These are phyloP conservation scores for Madurella mycetomatis DNA, from an alignment of 2,329 filamentous ascomycete species.

Conservation along the genomic window DNA sequence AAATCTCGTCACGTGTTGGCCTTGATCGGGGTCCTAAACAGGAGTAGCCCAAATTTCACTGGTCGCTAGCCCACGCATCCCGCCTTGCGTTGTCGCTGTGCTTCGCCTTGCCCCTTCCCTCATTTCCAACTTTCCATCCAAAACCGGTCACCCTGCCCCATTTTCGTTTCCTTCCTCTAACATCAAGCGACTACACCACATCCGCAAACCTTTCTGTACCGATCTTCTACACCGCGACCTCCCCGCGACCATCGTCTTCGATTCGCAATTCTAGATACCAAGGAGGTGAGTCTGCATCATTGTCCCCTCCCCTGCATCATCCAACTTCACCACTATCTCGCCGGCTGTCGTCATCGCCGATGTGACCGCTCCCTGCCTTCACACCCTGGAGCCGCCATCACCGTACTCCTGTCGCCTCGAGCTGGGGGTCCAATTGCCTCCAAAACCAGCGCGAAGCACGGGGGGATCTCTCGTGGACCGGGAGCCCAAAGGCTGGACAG, in stretches of 20 bases:
- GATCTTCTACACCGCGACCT: constrained; percentile 9
- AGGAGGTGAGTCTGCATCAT: constrained; percentile 20
- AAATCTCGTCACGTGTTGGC: constrained; percentile 18
- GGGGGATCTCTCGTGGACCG: constrained; percentile 5
- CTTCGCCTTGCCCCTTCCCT: constrained; percentile 29
- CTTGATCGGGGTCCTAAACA: constrained; percentile 17
- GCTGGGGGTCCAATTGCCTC: constrained; percentile 18
- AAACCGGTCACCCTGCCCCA: constrained; percentile 21
- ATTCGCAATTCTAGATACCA: constrained; percentile 6
- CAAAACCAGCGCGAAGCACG: constrained; percentile 5
- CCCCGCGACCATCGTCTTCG: constrained; percentile 3
- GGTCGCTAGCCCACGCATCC: constrained; percentile 24
- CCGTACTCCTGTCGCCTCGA: constrained; percentile 10
- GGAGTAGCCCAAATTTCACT: constrained; percentile 23
- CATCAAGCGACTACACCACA: constrained; percentile 15
- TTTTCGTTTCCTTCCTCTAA: constrained; percentile 20
- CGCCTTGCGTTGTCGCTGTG: constrained; percentile 27
- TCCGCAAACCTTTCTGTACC: constrained; percentile 13
- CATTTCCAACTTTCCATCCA: constrained; percentile 29
- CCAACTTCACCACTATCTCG: constrained; percentile 17
- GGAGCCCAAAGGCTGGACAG: constrained; percentile 20
- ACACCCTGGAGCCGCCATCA: constrained; percentile 10
- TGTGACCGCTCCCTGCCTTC: constrained; percentile 19
- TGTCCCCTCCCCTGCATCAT: constrained; percentile 12
- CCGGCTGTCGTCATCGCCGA: constrained; percentile 28